Conservation (phyloP, 2,329 filamentous ascomycete genomes). For the Drechslerella dactyloides region DNA sequence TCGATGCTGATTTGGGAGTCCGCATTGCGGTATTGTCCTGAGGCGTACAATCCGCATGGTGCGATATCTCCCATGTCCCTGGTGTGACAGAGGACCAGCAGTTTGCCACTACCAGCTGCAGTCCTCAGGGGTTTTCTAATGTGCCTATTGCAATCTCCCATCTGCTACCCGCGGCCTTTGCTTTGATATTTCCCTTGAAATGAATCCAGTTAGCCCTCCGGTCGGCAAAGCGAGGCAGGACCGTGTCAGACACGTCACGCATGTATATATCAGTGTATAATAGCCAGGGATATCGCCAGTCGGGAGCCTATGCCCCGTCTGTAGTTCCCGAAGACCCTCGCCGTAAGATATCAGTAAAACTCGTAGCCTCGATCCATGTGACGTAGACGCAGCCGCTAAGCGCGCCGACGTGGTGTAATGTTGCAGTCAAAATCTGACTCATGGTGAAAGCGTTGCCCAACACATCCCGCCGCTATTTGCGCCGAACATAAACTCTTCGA, state of each 20-base stretch:
- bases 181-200: background rate
- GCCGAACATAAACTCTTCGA: background rate
- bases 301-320: background rate
- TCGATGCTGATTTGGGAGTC: slow-evolving; percentile 30
- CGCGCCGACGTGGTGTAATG: slow-evolving; percentile 20
- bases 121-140: background rate
- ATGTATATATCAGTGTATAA: background rate
- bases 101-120: background rate
- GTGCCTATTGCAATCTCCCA: too few relatives aligned
- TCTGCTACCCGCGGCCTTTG: too few relatives aligned
- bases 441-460: slow-evolving; percentile 18
- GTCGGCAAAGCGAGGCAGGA: background rate
- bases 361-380: background rate
- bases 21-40: slow-evolving; percentile 9
- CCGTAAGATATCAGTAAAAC: too few relatives aligned
- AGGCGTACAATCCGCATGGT: background rate
- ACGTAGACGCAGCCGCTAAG: slow-evolving; percentile 40
- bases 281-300: background rate
- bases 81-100: background rate
- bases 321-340: background rate
- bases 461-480: slow-evolving; percentile 8
- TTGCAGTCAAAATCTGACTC: slow-evolving; percentile 39
- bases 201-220: background rate
- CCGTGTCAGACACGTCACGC: background rate
- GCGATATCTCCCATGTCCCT: background rate